Conservation (phyloP, 106 monocot species). For the Dactylorhiza incarnata region DNA sequence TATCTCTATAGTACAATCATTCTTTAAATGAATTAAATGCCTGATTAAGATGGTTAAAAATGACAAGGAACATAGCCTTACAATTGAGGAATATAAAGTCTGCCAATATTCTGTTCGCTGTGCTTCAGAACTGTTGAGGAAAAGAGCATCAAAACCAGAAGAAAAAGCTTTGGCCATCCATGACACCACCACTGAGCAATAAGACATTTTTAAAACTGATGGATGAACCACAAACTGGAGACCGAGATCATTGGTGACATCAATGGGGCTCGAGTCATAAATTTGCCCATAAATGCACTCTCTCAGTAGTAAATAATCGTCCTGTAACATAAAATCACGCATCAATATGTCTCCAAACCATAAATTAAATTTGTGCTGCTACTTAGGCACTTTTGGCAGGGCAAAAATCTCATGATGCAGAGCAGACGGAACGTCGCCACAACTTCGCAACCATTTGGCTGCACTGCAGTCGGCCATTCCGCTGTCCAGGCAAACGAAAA, state of each 20-base stretch:
- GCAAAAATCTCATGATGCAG: too few relatives aligned
- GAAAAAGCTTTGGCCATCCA: conserved; percentile 70
- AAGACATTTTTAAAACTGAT: conserved; percentile 39
- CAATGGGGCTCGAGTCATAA: conserved; percentile 79
- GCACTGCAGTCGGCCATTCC: too few relatives aligned
- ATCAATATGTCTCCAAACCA: not conserved
- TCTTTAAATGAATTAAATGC: not conserved
- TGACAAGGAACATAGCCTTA: conserved; percentile 22
- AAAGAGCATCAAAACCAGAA: conserved; percentile 62
- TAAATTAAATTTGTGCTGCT: not conserved
- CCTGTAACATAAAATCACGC: conserved; percentile 28
- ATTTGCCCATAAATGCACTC: conserved; percentile 79
- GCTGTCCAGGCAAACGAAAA: too few relatives aligned
- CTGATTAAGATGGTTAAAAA: not conserved
- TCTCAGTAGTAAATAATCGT: conserved; percentile 56
- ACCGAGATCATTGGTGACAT: conserved; percentile 69
- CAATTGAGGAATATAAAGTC: conserved; percentile 68
- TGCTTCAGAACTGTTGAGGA: conserved; percentile 62
- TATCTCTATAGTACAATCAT: too few relatives aligned
- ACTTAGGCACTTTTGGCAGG: not conserved
- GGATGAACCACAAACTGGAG: conserved; percentile 53
- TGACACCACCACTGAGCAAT: conserved; percentile 52
- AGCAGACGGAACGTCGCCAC: too few relatives aligned
- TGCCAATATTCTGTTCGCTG: conserved; percentile 78
- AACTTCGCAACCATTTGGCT: too few relatives aligned